Percentiles rank a stretch among this genome's conserved stretches.
phyloP scores from a whole-genome alignment of 2,329 filamentous ascomycete species.

The Rhexocercosporidium sp. region DNA sequence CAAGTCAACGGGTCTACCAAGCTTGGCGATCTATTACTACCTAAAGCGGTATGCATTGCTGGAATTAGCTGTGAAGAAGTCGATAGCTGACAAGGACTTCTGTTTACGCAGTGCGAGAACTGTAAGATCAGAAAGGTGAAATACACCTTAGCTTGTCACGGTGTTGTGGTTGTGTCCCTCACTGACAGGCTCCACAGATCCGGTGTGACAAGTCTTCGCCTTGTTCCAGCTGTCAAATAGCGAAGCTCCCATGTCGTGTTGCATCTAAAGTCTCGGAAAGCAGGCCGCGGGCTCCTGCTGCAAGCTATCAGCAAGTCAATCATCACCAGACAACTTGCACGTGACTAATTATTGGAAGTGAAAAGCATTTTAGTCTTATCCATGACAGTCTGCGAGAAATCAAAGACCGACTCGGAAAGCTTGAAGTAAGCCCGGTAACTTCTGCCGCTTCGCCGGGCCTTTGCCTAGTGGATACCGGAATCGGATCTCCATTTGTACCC shows the following conservation, averaged over 20 bases:
- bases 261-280: conserved; percentile 4
- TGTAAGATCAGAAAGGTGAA: conserved; percentile 23
- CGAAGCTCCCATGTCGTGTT: conserved; percentile 20
- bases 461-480: not conserved
- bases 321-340: not conserved
- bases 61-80: not conserved
- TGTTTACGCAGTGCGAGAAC: conserved; percentile 19
- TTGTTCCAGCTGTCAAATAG: conserved; percentile 27
- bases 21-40: conserved; percentile 15
- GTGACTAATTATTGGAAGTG: not conserved
- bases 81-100: not conserved
- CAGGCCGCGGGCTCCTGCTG: not conserved
- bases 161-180: not conserved
- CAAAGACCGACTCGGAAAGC: conserved; percentile 17
- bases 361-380: conserved; percentile 23
- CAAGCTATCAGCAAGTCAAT: not conserved
- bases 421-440: not conserved
- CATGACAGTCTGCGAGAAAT: conserved; percentile 23
- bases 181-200: conserved; percentile 16
- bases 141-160: not conserved
- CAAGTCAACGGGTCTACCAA: not conserved
- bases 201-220: conserved; percentile 26
- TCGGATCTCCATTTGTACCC: conserved; percentile 4
- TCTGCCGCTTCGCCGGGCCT: not conserved
- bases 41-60: conserved; percentile 19